Evolutionary conservation across 495 filamentous ascomycete species (phyloP).

Genomic region (Podospora fimiseda): DNA sequence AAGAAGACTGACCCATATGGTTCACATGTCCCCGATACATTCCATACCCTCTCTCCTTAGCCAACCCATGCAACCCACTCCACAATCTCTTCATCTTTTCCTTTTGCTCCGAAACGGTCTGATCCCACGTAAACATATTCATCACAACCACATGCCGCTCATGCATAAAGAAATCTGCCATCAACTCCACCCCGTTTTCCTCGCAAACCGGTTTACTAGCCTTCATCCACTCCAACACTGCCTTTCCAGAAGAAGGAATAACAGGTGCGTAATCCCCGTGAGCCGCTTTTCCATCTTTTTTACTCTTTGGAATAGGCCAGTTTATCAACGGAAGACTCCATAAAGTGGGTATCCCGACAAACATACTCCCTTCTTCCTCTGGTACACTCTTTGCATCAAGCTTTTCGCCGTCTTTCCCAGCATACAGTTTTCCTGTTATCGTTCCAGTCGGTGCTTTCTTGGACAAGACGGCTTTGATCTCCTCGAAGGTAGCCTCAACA

Average conservation of each 20-base stretch:
- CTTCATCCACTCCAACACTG: conserved; percentile 34
- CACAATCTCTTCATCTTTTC: conserved; percentile 25
- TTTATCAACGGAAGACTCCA: conserved; percentile 39
- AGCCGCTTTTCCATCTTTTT: conserved; percentile 28
- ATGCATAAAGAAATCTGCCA: conserved; percentile 42
- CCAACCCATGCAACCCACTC: conserved; percentile 28
- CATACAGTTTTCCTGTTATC: conserved; percentile 32
- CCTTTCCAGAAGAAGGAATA: conserved; percentile 33
- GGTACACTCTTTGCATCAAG: conserved; percentile 35
- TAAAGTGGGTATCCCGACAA: conserved; percentile 35
- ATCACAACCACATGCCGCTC: conserved; percentile 38
- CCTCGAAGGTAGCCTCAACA: conserved; percentile 42
- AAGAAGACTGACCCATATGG: conserved; percentile 34
- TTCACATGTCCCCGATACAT: conserved; percentile 40
- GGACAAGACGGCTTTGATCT: conserved; percentile 32
- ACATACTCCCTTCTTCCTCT: conserved; percentile 30
- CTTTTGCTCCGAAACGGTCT: conserved; percentile 30
- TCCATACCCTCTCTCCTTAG: conserved; percentile 34
- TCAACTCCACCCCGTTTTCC: conserved; percentile 35
- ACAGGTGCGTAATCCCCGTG: conserved; percentile 41
- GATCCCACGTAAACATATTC: conserved; percentile 41
- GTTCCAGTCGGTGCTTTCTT: conserved; percentile 31
- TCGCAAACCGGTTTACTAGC: conserved; percentile 33
- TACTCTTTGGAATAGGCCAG: conserved; percentile 26
- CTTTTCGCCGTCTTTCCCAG: conserved; percentile 23